phyloP scores from a whole-genome alignment of 202 grass and related monocot species.

The Zizania palustris region DNA sequence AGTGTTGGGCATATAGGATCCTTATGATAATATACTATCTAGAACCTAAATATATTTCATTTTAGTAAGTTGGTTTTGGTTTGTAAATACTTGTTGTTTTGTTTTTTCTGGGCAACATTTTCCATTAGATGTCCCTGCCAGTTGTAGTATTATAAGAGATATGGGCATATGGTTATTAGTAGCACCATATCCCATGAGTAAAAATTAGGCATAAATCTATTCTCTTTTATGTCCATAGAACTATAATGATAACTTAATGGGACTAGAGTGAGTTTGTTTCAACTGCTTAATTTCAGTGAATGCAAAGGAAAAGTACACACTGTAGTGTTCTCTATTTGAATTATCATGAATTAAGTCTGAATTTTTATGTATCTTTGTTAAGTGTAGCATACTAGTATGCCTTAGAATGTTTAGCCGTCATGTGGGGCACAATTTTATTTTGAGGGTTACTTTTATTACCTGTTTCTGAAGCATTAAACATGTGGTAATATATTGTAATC shows the following conservation, averaged over 20 bases:
- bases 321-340: not conserved
- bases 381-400: not conserved
- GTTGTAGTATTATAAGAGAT: not conserved
- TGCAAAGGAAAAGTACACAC: not conserved
- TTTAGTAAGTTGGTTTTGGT: not conserved
- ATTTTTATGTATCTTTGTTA: conserved; percentile 5
- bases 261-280: not conserved
- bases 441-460: conserved; percentile 9
- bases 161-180: not conserved
- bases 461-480: conserved; percentile 3
- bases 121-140: not conserved
- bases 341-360: not conserved
- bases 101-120: not conserved
- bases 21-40: not conserved
- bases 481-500: not conserved
- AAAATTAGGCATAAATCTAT: not conserved
- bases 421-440: conserved; percentile 11
- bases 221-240: not conserved
- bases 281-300: conserved; percentile 15
- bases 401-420: not conserved
- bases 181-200: not conserved
- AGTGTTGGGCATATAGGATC: not conserved
- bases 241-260: not conserved
- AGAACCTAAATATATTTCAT: not conserved
- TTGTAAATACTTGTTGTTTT: not conserved